A percentile compares a stretch with the other conserved stretches of the same genome.
These are phyloP conservation scores for Alternaria infectoria DNA, from an alignment of 2,329 filamentous ascomycete species.

Conservation along the genomic window DNA sequence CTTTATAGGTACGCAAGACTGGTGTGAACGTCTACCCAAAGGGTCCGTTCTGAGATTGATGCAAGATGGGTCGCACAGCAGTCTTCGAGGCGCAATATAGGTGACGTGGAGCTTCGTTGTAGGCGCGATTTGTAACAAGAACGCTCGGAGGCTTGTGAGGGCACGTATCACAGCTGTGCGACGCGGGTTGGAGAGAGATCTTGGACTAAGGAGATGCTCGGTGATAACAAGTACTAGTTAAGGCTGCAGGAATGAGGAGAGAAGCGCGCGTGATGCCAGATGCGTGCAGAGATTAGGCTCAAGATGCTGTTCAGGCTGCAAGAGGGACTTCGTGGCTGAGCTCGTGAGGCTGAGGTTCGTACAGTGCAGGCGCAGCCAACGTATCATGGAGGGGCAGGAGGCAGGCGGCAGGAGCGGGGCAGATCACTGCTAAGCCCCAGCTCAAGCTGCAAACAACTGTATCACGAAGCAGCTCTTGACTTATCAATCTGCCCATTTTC, in stretches of 20 bases:
- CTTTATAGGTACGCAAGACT: neutral
- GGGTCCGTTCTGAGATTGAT: neutral
- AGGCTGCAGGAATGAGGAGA: neutral
- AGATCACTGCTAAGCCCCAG: constrained; percentile 2
- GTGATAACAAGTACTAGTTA: neutral
- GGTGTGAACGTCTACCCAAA: neutral
- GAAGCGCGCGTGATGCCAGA: neutral
- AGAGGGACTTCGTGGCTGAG: neutral
- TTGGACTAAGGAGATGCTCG: neutral
- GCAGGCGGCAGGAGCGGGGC: constrained; percentile 11
- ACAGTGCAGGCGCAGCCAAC: neutral
- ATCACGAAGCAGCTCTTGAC: neutral
- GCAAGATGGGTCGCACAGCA: neutral
- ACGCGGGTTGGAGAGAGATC: neutral
- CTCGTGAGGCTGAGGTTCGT: neutral
- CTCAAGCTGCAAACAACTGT: neutral
- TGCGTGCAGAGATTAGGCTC: neutral
- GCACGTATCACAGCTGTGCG: neutral
- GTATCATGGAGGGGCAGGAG: constrained; percentile 10
- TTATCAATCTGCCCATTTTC: neutral
- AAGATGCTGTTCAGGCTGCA: neutral
- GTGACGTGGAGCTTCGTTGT: constrained; percentile 6
- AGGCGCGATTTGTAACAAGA: neutral
- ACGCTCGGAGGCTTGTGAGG: neutral
- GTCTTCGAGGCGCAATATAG: neutral